Conservation (phyloP, 306 rosid species). For the Cicer yamashitae region DNA sequence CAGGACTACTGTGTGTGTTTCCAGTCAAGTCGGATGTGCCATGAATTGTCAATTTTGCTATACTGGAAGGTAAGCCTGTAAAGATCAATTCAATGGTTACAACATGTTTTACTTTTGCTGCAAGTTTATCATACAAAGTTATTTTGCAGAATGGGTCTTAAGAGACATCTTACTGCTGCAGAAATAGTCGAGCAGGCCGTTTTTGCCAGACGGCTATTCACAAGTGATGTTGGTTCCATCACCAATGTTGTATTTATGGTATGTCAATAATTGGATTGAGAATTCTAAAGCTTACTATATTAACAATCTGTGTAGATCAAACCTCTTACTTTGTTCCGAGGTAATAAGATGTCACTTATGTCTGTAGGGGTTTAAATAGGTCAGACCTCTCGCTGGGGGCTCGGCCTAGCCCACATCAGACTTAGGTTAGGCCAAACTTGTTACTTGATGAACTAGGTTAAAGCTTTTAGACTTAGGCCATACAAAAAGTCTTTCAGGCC, state of each 20-base stretch:
- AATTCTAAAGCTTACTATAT: constrained; percentile 19
- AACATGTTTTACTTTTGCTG: constrained; percentile 17
- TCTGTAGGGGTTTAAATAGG: constrained; percentile 10
- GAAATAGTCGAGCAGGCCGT: constrained; percentile 97
- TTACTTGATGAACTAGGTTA: neutral
- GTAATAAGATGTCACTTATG: constrained; percentile 7
- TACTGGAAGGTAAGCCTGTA: constrained; percentile 78
- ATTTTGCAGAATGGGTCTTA: constrained; percentile 89
- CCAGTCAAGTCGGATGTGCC: constrained; percentile 98
- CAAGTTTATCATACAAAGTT: constrained; percentile 24
- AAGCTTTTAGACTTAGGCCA: neutral
- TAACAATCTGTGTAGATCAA: neutral
- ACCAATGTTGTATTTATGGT: constrained; percentile 96
- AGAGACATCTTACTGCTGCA: constrained; percentile 82
- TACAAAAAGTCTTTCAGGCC: too few relatives aligned
- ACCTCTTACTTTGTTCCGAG: constrained; percentile 10
- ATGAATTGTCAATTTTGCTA: constrained; percentile 96
- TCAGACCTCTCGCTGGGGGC: neutral
- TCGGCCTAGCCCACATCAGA: neutral
- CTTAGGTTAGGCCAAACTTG: neutral
- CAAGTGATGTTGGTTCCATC: constrained; percentile 82
- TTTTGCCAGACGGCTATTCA: constrained; percentile 74
- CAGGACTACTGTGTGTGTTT: constrained; percentile 91
- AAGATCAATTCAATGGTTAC: constrained; percentile 14
- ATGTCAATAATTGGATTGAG: constrained; percentile 35